phyloP scores from a whole-genome alignment of 2,329 filamentous ascomycete genomes.

The Diaporthe capsici region DNA sequence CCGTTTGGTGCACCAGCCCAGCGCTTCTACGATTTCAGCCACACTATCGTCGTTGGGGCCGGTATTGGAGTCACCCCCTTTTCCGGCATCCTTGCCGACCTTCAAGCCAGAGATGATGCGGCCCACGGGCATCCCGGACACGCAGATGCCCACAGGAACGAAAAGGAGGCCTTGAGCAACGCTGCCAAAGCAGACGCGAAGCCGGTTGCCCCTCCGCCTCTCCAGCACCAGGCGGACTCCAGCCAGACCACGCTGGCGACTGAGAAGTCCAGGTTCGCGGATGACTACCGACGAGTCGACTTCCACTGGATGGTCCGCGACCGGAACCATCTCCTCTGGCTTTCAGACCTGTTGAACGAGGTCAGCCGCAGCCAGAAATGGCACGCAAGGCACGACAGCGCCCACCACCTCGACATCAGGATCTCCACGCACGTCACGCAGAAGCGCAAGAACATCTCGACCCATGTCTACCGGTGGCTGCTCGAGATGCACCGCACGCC shows the following conservation, averaged over 20 bases:
- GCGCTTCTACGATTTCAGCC: constrained; percentile 70
- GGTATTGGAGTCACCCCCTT: constrained; percentile 73
- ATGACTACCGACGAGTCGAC: constrained; percentile 65
- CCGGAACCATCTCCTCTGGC: constrained; percentile 69
- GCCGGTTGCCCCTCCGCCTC: neutral
- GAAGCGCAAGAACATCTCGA: constrained; percentile 65
- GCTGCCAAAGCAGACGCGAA: neutral
- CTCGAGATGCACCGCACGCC: constrained; percentile 69
- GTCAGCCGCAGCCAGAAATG: constrained; percentile 56
- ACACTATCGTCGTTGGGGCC: constrained; percentile 68
- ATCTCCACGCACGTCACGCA: constrained; percentile 71
- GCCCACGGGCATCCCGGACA: neutral
- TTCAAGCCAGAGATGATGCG: constrained; percentile 11
- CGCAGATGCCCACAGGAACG: neutral
- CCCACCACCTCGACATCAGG: constrained; percentile 63
- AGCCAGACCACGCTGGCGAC: constrained; percentile 4
- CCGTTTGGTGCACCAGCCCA: constrained; percentile 72
- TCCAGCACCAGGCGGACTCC: neutral
- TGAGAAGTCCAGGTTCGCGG: constrained; percentile 45
- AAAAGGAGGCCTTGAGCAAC: neutral
- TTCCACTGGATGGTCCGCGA: constrained; percentile 74
- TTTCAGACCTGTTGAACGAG: constrained; percentile 68
- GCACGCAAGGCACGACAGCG: constrained; percentile 54
- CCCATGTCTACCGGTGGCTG: constrained; percentile 69
- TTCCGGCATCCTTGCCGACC: constrained; percentile 63